Evolutionary conservation across 768 basidiomycete genomes (phyloP).

Genomic region (Guyanaporus albipodus): DNA sequence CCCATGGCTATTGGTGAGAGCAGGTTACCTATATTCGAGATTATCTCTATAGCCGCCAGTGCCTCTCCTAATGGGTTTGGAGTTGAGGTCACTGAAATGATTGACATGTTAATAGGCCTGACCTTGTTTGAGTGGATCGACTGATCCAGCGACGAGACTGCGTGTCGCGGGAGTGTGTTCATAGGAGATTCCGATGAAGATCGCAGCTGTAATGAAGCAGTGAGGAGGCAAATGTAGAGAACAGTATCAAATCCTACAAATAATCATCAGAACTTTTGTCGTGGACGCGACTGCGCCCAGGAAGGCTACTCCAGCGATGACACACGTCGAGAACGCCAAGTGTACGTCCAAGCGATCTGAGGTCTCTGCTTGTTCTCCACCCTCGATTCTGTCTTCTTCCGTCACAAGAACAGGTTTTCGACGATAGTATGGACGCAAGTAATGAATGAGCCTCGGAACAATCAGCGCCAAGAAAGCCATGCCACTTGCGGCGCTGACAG

Average conservation of each 20-base stretch:
- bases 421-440: constrained; percentile 25
- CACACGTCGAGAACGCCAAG: constrained; percentile 20
- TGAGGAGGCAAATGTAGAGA: not conserved
- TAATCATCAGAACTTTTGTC: constrained; percentile 4
- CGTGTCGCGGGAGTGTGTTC: constrained; percentile 18
- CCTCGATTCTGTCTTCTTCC: not conserved
- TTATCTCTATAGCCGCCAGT: constrained; percentile 28
- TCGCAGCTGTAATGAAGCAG: constrained; percentile 8
- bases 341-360: constrained; percentile 31
- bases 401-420: not conserved
- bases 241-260: constrained; percentile 8
- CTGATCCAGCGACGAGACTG: constrained; percentile 27
- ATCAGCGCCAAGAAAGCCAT: constrained; percentile 13
- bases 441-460: constrained; percentile 22
- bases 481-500: constrained; percentile 7
- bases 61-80: constrained; percentile 23
- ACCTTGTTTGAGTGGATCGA: constrained; percentile 29
- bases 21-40: constrained; percentile 14
- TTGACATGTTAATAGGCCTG: no score
- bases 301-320: constrained; percentile 9
- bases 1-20: constrained; percentile 32
- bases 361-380: constrained; percentile 1
- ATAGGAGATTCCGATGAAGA: constrained; percentile 14
- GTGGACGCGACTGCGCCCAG: constrained; percentile 13
- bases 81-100: no score